Base-by-base conservation (phyloP, 805 yeast species). In the Pichia occidentalis region DNA sequence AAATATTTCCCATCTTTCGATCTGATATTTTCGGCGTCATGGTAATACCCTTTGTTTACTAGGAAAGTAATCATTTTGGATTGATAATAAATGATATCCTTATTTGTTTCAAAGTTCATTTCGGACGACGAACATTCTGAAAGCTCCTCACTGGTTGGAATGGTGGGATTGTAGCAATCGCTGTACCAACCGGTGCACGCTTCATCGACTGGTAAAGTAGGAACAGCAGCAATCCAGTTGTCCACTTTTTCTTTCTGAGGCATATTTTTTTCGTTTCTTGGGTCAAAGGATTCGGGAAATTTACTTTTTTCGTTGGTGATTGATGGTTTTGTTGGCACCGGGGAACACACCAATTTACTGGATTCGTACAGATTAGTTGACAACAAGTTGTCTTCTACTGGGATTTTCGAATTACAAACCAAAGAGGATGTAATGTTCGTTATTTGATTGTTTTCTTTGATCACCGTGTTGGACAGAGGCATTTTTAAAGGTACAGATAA, bases 181-280 rank as follows among this genome's bases (percentile, higher is more conserved):
- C 53, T 60, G 19, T 50, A 48, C 68, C 66, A 67, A 13, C 37
- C 26, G 6, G 35, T 45, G 5, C 47, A 42, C 5, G 34, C 51
- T 17, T 29, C 32, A 14, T 56, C 44, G 0, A 60, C 51, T 35
- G 59, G 65, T 3, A 25, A 11, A 7, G 67, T 52, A 1, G 88
- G 88, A 4, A 83, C 68, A 21, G 66, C 64, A 4, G 61, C 60
- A 24, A 83, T 69, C 92, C 92, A 83, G 6, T 55, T 60, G 26
- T 65, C 64, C 1, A 83, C 83, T 49, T 82, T 83, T 49, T 83
- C 90, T 33, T 59, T 63, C 44, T 68, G 72, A 1, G 76, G 67
- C 87, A 83, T 81, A 54, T 75, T 77, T 7, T 70, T 60, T 3
- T 77, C 75, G 22, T 59, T 58, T 50, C 85, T 65, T 10, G 90